These are phyloP conservation scores for Aspergillus sp. DNA, from an alignment of 2,329 filamentous ascomycete genomes.

Conservation along the genomic window DNA sequence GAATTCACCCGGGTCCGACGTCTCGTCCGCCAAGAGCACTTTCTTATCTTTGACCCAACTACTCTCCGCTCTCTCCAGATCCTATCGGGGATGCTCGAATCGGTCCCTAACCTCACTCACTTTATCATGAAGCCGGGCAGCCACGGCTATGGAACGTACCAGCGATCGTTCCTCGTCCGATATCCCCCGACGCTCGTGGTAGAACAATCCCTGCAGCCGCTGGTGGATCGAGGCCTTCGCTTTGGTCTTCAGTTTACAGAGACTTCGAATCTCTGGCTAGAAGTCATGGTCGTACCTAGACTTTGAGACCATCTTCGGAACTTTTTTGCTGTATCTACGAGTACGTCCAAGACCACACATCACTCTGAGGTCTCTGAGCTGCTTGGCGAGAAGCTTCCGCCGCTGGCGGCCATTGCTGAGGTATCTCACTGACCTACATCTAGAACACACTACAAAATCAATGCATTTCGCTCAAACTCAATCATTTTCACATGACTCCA, in stretches of 20 bases:
- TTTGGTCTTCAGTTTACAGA: not conserved
- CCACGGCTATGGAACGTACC: not conserved
- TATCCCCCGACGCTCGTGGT: not conserved
- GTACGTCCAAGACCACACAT: not conserved
- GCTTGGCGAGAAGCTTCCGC: no score
- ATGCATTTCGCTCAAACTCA: no score
- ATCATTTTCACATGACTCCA: no score
- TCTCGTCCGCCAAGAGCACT: not conserved
- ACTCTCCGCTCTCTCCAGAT: not conserved
- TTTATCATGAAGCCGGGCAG: not conserved
- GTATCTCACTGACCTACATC: no score
- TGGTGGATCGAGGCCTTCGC: not conserved
- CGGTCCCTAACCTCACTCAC: not conserved
- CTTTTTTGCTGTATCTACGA: not conserved
- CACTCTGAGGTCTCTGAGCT: not conserved
- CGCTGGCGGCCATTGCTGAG: no score
- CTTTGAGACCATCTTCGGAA: not conserved
- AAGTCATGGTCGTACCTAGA: not conserved
- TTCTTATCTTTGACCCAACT: not conserved
- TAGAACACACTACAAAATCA: no score
- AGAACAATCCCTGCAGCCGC: not conserved
- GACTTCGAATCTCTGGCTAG: not conserved
- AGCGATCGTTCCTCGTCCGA: not conserved
- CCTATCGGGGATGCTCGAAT: not conserved
- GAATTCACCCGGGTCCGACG: not conserved